Conservation (phyloP, 139 green algal genomes). For the Auxenochlorella protothecoides region DNA sequence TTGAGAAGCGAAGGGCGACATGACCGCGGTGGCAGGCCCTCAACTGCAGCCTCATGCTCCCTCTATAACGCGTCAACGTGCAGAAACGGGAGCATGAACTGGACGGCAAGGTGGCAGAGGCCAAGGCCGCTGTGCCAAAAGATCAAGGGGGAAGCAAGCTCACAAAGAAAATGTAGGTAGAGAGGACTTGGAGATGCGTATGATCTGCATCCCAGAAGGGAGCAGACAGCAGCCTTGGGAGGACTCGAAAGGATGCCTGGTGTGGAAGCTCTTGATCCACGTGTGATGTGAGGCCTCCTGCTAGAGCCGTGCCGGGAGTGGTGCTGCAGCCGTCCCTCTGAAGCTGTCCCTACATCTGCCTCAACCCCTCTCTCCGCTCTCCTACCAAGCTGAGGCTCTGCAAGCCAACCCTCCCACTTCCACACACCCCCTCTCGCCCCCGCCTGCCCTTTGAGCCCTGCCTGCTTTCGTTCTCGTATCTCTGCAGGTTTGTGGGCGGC, state of each 20-base stretch:
- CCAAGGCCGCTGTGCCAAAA: constrained; percentile 60
- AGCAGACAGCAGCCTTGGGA: background rate
- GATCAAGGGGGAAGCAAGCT: constrained; percentile 30
- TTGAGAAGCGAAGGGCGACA: too few species aligned
- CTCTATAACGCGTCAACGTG: background rate
- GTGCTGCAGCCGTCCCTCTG: too few species aligned
- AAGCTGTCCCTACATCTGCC: too few species aligned
- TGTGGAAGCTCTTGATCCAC: background rate
- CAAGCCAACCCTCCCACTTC: background rate
- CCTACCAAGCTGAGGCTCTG: background rate
- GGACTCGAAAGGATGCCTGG: background rate
- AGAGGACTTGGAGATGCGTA: too few species aligned
- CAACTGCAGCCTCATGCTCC: background rate
- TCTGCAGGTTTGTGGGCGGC: constrained; percentile 55
- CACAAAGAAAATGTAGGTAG: constrained; percentile 47
- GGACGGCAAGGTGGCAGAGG: constrained; percentile 48
- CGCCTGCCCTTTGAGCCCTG: background rate
- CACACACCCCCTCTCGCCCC: background rate
- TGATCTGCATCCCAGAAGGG: too few species aligned
- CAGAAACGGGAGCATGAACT: constrained; percentile 53
- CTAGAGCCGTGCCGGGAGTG: too few species aligned
- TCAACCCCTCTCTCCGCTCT: too few species aligned
- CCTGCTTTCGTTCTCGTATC: too few species aligned
- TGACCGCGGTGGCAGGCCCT: background rate
- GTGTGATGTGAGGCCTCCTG: too few species aligned